These are phyloP conservation scores for Penicillium vulpinum DNA, from an alignment of 2,329 filamentous ascomycete species.

Conservation along the genomic window DNA sequence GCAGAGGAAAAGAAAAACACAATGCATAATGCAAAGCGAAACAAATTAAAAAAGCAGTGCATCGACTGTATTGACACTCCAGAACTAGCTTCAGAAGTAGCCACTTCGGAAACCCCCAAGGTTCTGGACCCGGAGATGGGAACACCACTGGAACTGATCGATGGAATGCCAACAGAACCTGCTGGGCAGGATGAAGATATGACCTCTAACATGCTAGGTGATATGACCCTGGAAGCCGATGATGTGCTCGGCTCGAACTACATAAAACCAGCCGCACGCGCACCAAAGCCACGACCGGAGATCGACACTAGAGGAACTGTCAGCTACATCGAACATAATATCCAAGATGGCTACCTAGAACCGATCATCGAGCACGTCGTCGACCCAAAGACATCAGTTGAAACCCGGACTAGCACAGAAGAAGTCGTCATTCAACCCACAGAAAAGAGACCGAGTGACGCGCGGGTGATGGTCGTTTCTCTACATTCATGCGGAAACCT, in stretches of 20 bases:
- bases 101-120: conserved; percentile 7
- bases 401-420: not conserved
- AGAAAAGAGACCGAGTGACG: conserved; percentile 18
- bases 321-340: conserved; percentile 48
- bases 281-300: conserved; percentile 19
- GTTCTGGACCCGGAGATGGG: conserved; percentile 3
- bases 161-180: conserved; percentile 9
- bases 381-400: conserved; percentile 16
- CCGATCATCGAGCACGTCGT: conserved; percentile 40
- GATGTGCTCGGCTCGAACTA: conserved; percentile 23
- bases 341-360: conserved; percentile 46
- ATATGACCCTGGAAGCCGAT: conserved; percentile 33
- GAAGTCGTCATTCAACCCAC: conserved; percentile 2
- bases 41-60: conserved; percentile 51
- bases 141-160: not conserved
- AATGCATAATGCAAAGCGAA: conserved; percentile 51
- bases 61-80: conserved; percentile 20
- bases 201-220: conserved; percentile 36
- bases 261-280: conserved; percentile 2
- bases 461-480: conserved; percentile 77
- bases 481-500: conserved; percentile 97
- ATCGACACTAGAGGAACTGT: conserved; percentile 34
- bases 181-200: conserved; percentile 26
- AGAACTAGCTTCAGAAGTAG: conserved; percentile 6
- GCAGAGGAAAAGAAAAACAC: conserved; percentile 68